Conservation (phyloP, 2,329 filamentous ascomycete species). For the Aspergillus sp. region DNA sequence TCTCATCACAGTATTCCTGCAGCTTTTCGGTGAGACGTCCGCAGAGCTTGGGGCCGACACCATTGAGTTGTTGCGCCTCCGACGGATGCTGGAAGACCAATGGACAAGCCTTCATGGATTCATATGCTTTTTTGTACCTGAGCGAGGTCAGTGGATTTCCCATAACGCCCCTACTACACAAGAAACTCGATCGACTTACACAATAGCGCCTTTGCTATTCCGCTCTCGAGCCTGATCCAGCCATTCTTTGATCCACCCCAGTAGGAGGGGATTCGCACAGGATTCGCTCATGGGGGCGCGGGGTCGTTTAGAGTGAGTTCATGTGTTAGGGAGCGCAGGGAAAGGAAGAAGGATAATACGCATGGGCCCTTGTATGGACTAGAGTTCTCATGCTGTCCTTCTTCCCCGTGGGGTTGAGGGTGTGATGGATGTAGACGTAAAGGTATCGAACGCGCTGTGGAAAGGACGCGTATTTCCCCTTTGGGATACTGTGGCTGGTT, state of each 20-base stretch:
- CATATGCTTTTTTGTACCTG: conserved; percentile 74
- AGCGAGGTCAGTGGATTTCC: conserved; percentile 8
- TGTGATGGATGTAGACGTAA: neutral
- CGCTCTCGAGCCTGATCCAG: conserved; percentile 66
- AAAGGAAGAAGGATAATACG: neutral
- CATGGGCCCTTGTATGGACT: neutral
- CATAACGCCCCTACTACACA: neutral
- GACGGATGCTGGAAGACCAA: conserved; percentile 69
- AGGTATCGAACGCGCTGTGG: neutral
- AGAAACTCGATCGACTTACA: conserved; percentile 31
- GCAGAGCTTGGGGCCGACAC: conserved; percentile 71
- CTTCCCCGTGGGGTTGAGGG: neutral
- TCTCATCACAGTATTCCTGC: conserved; percentile 59
- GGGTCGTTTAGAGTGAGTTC: neutral
- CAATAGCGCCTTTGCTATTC: conserved; percentile 66
- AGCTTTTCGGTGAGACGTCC: conserved; percentile 63
- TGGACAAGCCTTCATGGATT: conserved; percentile 74
- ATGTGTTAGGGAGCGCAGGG: neutral
- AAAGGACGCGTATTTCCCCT: neutral
- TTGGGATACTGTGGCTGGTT: neutral
- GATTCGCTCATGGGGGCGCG: conserved; percentile 24
- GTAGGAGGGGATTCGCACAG: conserved; percentile 68
- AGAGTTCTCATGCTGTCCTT: neutral
- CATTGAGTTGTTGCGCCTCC: conserved; percentile 69
- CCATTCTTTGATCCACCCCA: conserved; percentile 76